Base-by-base conservation (phyloP, 805 yeast species). In the Saturnispora diversa region DNA sequence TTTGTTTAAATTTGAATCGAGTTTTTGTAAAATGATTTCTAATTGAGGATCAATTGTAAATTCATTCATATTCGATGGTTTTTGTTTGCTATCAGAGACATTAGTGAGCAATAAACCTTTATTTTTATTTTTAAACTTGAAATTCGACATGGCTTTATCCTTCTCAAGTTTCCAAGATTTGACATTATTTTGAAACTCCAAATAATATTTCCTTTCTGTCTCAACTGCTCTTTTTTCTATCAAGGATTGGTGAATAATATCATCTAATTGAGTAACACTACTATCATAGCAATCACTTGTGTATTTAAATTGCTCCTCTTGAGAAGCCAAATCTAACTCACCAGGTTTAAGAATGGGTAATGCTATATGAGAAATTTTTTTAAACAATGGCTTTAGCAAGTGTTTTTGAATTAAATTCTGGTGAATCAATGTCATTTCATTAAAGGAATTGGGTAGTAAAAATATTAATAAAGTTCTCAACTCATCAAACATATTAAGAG, bases 221-320 rank as follows among this genome's bases (percentile, higher is more conserved):
- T 39, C 35, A 19, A 58, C 37, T 16, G 31, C 25, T 5, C 48
- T 46, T 16, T 44, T 37, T 39, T 57, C 60, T 25, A 44, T 42
- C 20, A 49, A 40, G 10, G 49, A 44, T 34, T 59, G 55, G 9
- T 37, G 37, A 6, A 50, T 28, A 7, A 59, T 43, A 7, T 38
- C 44, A 16, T 56, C 57, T 13, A 56, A 31, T 36, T 59, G 63
- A 23, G 46, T 45, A n/a, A 52, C 35, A 32, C 52, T 58, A 6
- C 54, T 57, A 36, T 52, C 51, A 26, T 54, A 50, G 24, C 55
- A 49, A 6, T 53, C 40, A 15, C 46, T 49, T 12, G 59, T 42
- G 16, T 57, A 34, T 2, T 37, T 35, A 21, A 45, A 52, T 17
- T 55, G 56, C 4, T 47, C 49, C 31, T 40, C 45, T 16, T 56